Base-by-base conservation (phyloP, 768 basidiomycete genomes). In the Agrocybe praecox region DNA sequence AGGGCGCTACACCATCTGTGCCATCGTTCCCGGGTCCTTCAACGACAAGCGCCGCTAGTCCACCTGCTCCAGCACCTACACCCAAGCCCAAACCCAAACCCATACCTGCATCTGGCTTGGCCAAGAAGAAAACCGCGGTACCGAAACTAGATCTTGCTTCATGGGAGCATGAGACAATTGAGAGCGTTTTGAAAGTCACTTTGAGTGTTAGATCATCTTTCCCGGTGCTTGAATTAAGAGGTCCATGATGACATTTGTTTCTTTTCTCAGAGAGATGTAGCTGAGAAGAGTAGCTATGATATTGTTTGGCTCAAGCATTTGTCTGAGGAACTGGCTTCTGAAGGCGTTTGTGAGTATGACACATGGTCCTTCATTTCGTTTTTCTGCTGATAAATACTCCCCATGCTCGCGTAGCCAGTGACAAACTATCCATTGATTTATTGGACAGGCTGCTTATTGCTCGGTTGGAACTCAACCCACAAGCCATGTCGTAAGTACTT, bases 281-380 rank as follows among this genome's bases (percentile, higher is more conserved):
- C 89, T 0, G 82, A 88, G 63, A 71, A 72, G 60, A 87, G 76
- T 52, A 80, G 80, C 40, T 89, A 87, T 75, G 80, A 87, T 53
- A 71, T 87, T 42, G 89, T 92, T 22, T 96, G 92, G 92, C 82
- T 98, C 58, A 95, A 95, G 73, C 70, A 76, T 32, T 75, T 96
- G 22, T 82, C 82, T 19, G 69, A 74, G 7, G 96, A 98, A 63
- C 68, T 96, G 22, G 73, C 73, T 34, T 75, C 83, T 21, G 92
- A 94, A 62, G 78, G 76, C 33, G 67, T 75, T 49, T 55, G 86
- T 85, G 62, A 58, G 80, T 71, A 9, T 29, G 26, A 29, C 15
- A 14, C 46, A 40, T n/a, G 4, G 12, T 12, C 15, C 40, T 26
- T 7, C 45, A 15, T 40, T 21, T n/a, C 36, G n/a, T 22, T 53